phyloP scores from a whole-genome alignment of 2,329 filamentous ascomycete species.

The Cladosporium sp. region DNA sequence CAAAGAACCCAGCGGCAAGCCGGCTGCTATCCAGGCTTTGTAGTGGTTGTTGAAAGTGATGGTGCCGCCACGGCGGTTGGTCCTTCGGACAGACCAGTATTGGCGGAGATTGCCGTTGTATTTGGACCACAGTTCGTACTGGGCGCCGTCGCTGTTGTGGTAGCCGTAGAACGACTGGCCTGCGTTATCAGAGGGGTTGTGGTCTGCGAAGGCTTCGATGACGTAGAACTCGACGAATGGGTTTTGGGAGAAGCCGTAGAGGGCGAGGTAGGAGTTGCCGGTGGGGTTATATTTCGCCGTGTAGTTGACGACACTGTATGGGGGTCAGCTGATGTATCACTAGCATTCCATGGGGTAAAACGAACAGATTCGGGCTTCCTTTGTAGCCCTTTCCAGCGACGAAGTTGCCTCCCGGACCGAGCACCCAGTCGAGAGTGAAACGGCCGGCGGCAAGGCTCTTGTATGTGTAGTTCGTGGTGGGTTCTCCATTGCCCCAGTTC shows the following conservation, averaged over 20 bases:
- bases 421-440: constrained; percentile 1
- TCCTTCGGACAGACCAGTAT: not conserved
- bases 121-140: constrained; percentile 11
- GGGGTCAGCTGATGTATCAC: not conserved
- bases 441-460: constrained; percentile 7
- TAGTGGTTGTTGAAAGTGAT: constrained; percentile 15
- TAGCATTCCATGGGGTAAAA: not conserved
- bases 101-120: constrained; percentile 13
- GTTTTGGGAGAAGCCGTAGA: constrained; percentile 6
- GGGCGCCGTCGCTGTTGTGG: constrained; percentile 11
- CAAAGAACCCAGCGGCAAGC: constrained; percentile 3
- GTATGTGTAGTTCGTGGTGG: constrained; percentile 7
- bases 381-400: constrained; percentile 4
- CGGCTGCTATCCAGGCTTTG: not conserved
- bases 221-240: constrained; percentile 15
- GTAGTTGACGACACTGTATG: constrained; percentile 3
- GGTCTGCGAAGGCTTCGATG: not conserved
- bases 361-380: constrained; percentile 5
- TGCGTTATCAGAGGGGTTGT: constrained; percentile 9
- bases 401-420: constrained; percentile 6
- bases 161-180: constrained; percentile 11
- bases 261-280: constrained; percentile 9
- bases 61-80: not conserved
- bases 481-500: constrained; percentile 8
- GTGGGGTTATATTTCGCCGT: constrained; percentile 3